Percentiles rank a stretch among this genome's conserved stretches.
Evolutionary conservation across 768 basidiomycete genomes (phyloP).

Genomic region (Trametes cingulata): DNA sequence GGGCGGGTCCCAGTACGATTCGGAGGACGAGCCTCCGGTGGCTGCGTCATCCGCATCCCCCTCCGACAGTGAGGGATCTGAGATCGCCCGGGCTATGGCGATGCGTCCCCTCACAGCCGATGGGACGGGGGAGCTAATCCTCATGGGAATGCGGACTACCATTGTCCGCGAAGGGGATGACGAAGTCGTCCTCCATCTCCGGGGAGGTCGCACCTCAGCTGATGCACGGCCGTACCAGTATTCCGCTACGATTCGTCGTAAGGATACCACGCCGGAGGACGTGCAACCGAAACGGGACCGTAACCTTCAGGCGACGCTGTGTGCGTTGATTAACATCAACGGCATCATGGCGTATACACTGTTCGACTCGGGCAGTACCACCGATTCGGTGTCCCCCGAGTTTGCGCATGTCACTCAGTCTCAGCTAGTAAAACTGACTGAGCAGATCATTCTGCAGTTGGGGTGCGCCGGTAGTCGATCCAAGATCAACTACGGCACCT

Average conservation of each 20-base stretch:
- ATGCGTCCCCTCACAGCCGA: no score
- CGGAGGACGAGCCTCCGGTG: not conserved
- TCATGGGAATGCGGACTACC: no score
- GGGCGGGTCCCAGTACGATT: not conserved
- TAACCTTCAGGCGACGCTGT: not conserved
- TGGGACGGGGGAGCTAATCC: no score
- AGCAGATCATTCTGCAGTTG: no score
- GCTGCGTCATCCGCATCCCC: not conserved
- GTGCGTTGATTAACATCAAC: not conserved
- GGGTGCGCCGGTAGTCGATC: no score
- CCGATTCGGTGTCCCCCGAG: not conserved
- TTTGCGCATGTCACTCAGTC: no score
- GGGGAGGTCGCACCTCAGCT: no score
- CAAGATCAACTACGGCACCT: no score
- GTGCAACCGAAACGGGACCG: not conserved
- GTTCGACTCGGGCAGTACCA: not conserved
- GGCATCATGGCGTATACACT: not conserved
- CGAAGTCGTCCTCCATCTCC: no score
- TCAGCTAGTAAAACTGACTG: no score
- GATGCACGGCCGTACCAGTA: no score
- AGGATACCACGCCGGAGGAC: not conserved
- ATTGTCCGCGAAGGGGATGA: no score
- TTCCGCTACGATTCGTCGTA: not conserved
- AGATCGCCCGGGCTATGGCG: not conserved
- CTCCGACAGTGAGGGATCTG: not conserved